Conservation (phyloP, 192 early-diverging fungal species). For the Backusella westeae region DNA sequence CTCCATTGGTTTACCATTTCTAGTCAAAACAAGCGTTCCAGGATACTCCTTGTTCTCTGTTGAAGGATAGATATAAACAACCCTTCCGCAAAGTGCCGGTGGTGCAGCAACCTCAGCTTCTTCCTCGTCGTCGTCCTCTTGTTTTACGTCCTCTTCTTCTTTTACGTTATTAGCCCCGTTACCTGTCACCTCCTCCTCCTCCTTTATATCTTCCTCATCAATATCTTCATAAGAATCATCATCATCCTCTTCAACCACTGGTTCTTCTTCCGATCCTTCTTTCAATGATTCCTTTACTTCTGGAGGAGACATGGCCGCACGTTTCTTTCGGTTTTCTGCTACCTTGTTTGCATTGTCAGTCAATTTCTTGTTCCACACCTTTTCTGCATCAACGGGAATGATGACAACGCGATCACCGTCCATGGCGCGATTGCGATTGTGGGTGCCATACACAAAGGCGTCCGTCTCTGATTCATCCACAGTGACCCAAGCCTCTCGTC, state of each 20-base stretch:
- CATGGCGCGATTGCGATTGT: conserved; percentile 72
- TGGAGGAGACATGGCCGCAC: conserved; percentile 20
- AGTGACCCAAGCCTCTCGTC: conserved; percentile 80
- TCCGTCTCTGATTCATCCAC: conserved; percentile 64
- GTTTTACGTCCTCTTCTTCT: conserved; percentile 40
- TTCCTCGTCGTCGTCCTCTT: conserved; percentile 40
- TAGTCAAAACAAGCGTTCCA: conserved; percentile 25
- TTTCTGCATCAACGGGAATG: conserved; percentile 56
- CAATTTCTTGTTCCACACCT: conserved; percentile 47
- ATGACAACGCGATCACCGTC: conserved; percentile 80
- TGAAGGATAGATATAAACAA: conserved; percentile 48
- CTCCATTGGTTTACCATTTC: background rate
- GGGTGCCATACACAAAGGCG: conserved; percentile 64
- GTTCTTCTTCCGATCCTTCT: conserved; percentile 39
- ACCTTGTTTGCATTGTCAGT: conserved; percentile 31
- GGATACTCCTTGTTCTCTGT: conserved; percentile 38
- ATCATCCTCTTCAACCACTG: conserved; percentile 39
- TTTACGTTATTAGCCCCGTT: conserved; percentile 22
- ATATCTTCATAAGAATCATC: conserved; percentile 46
- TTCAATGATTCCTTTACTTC: background rate
- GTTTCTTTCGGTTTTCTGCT: conserved; percentile 39
- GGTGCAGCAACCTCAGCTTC: conserved; percentile 38
- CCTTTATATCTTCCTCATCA: conserved; percentile 25
- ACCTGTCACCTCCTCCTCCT: conserved; percentile 38
- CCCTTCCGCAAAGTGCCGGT: conserved; percentile 46